Evolutionary conservation across 2,329 filamentous ascomycete species (phyloP).

Genomic region (Venturia pyrina): DNA sequence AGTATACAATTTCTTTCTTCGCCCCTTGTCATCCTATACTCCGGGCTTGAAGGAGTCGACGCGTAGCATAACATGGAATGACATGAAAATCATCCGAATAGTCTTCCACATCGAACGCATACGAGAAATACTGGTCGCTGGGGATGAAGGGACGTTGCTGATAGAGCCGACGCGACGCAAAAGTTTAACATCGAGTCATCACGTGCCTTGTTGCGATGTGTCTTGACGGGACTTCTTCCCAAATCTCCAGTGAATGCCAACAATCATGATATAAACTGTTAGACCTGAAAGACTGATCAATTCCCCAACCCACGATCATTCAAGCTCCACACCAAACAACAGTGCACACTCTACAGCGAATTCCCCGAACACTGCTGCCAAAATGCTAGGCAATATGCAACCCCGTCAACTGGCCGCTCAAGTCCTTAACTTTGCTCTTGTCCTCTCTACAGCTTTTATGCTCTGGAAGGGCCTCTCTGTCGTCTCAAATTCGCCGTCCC

Average conservation of each 20-base stretch:
- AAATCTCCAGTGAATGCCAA: background rate
- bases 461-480: constrained; percentile 81
- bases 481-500: constrained; percentile 52
- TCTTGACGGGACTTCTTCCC: background rate
- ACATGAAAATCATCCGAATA: too few relatives aligned
- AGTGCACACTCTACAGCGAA: background rate
- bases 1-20: too few relatives aligned
- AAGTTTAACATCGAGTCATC: background rate
- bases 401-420: constrained; percentile 7
- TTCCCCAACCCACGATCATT: background rate
- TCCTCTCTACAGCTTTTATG: constrained; percentile 89
- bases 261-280: background rate
- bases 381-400: constrained; percentile 11
- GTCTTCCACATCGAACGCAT: too few relatives aligned
- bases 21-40: too few relatives aligned
- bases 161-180: background rate
- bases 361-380: background rate
- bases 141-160: background rate
- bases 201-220: background rate
- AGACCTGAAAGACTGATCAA: background rate
- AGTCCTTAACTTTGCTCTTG: constrained; percentile 81
- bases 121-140: too few relatives aligned
- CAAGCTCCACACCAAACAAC: background rate
- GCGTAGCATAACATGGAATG: too few relatives aligned
- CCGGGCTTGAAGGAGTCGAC: too few relatives aligned